A percentile compares a stretch with the other conserved stretches of the same genome.
These are phyloP conservation scores for Nemania sp. DNA, from an alignment of 2,329 filamentous ascomycete species.

Conservation along the genomic window DNA sequence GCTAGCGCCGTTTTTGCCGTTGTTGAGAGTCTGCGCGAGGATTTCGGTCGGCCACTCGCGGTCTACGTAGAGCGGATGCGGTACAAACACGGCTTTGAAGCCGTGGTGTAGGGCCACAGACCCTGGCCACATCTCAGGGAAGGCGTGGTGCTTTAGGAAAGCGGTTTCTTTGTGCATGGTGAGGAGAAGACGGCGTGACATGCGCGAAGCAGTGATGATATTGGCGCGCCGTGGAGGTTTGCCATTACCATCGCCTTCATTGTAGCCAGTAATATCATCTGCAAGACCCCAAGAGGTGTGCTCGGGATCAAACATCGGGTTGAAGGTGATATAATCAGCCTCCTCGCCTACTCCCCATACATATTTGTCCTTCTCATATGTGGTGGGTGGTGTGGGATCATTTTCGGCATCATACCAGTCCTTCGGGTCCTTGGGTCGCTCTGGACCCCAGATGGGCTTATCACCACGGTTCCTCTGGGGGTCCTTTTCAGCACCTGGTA, in stretches of 20 bases:
- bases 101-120: conserved; percentile 85
- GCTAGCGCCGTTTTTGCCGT: conserved; percentile 77
- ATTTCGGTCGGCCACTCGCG: conserved; percentile 86
- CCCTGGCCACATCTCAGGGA: conserved; percentile 96
- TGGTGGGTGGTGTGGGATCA: conserved; percentile 78
- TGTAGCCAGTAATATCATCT: conserved; percentile 88
- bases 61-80: conserved; percentile 89
- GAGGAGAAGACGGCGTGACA: conserved; percentile 81
- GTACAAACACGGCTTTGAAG: conserved; percentile 53
- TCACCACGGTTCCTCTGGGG: conserved; percentile 58
- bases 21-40: conserved; percentile 83
- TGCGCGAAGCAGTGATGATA: conserved; percentile 88
- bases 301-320: conserved; percentile 90
- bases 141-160: conserved; percentile 87
- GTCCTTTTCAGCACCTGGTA: conserved; percentile 58
- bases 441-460: conserved; percentile 85
- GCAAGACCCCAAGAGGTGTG: conserved; percentile 85
- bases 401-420: conserved; percentile 80
- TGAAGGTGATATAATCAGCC: conserved; percentile 91
- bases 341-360: conserved; percentile 90
- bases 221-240: conserved; percentile 81
- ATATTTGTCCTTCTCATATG: conserved; percentile 83
- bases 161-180: conserved; percentile 93
- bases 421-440: conserved; percentile 72
- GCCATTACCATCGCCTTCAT: conserved; percentile 70